Evolutionary conservation across 495 filamentous ascomycete species (phyloP), one percentile per base, ranked within the genome.

Genomic region (Apiosordaria backusii): DNA sequence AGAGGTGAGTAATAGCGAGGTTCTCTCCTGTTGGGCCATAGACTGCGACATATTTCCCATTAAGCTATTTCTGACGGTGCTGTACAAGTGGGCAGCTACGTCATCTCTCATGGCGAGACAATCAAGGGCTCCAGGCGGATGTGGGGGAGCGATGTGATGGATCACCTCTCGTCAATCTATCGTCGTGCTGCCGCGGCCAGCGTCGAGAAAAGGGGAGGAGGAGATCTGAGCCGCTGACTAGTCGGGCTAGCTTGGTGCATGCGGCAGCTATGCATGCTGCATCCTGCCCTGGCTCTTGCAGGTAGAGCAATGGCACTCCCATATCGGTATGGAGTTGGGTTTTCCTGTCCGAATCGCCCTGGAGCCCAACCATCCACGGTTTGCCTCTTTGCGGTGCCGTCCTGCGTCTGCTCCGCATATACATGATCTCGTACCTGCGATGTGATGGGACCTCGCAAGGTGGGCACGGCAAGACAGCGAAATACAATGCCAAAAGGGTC

Each of bases 281-380:
- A 40, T 57, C 24, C 22, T 57, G 59, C 54, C 61, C 50, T 29
- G 24, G 55, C 24, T 35, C 55, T 18, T 52, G 35, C 53, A 15
- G 55, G 27, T 23, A 40, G 57, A 62, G 26, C 16, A 57, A 50
- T 60, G 62, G 25, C 29, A 25, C 3, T 54, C 40, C 25, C 52
- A 50, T 60, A 55, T 18, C 13, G 24, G 16, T 24, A 24, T 29
- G 16, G 23, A n/a, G 59, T 64, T 70, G 65, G 67, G 67, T 61
- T 50, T 27, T 62, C 26, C 24, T 57, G 64, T 54, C 35, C 35
- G 58, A 21, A 21, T 22, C 10, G n/a, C 52, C 22, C 52, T 29
- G 59, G 40, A 60, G 65, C 66, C 65, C 64, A 68, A 70, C 68
- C 65, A 27, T 59, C 40, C n/a, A 58, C 65, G 60, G 62, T 25